Base-by-base conservation (phyloP, 1,139 yeast species). In the Lodderomyces pseudojiufengensis region DNA sequence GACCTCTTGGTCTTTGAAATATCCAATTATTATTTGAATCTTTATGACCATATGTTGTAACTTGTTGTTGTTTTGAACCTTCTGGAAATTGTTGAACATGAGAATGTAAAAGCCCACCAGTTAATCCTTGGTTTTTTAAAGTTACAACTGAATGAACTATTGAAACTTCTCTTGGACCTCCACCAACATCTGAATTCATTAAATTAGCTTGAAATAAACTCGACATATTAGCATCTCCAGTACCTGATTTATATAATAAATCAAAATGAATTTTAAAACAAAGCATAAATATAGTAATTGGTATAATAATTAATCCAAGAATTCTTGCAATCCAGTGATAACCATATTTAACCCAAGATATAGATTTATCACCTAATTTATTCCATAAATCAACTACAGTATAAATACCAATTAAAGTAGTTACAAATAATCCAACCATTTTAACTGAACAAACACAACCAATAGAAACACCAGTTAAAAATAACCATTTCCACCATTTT, bases 171-270 rank as follows among this genome's bases (percentile, higher is more conserved):
- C 95, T 71, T 46, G 98, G 95, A 20, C 97, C 97, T 39, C 81
- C 78, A 39, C 80, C 84, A 43, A 90, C 81, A 40, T 77, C 79
- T 24, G 92, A 78, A 27, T 95, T 95, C 31, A 70, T 63, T 53
- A 92, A 73, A 57, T 87, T 85, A 37, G 98, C 98, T 66, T 92
- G 98, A 77, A 92, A 92, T 47, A 94, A 70, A 0, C 97, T 87
- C 12, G 95, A 85, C 98, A 94, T 94, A 53, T 84, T 84, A 33
- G 96, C 94, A 58, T 92, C 97, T 46, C 98, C 98, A 13, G 97
- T 80, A 45, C 99, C 95, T 10, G 85, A 67, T 47, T 80, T 82
- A 48, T 76, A 77, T 48, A 84, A 69, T 40, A 84, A 65, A 46
- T 78, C 87, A 54, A 84, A 84, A 59, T 84, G 95, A 42, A 83